Percentiles rank a stretch among this genome's conserved stretches.
phyloP scores from a whole-genome alignment of 352 stramenopile genomes.

The Globisporangium middletonii region DNA sequence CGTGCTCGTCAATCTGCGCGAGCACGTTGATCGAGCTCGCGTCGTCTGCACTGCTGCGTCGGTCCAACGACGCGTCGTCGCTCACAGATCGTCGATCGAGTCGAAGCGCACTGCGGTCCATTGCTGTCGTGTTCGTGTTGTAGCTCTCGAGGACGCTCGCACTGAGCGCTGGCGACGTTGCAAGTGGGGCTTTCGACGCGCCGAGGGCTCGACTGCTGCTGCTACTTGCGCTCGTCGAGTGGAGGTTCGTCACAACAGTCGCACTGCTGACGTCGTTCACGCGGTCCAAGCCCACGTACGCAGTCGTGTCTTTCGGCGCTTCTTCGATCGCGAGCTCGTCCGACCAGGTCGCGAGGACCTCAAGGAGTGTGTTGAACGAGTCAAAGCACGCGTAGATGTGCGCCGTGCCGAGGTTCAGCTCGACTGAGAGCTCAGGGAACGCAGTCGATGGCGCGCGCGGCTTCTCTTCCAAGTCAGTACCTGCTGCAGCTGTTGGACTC shows the following conservation, averaged over 20 bases:
- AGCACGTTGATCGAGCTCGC: slow-evolving; percentile 40
- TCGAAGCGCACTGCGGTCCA: not conserved
- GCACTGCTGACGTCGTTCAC: slow-evolving; percentile 47
- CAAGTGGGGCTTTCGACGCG: slow-evolving; percentile 6
- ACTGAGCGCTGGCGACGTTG: not conserved
- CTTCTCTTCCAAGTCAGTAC: slow-evolving; percentile 24
- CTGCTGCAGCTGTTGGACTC: slow-evolving; percentile 8
- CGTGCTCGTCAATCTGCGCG: slow-evolving; percentile 75
- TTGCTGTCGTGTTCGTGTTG: not conserved
- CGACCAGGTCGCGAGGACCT: slow-evolving; percentile 60
- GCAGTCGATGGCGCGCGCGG: slow-evolving; percentile 17
- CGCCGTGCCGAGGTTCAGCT: slow-evolving; percentile 76
- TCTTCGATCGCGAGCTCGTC: slow-evolving; percentile 65
- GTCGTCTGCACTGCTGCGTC: slow-evolving; percentile 2
- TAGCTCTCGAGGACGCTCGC: not conserved
- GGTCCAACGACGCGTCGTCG: slow-evolving; percentile 11
- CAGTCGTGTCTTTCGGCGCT: slow-evolving; percentile 61
- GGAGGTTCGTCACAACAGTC: slow-evolving; percentile 73
- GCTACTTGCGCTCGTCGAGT: slow-evolving; percentile 14
- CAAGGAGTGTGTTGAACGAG: slow-evolving; percentile 83
- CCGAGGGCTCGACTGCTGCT: slow-evolving; percentile 21
- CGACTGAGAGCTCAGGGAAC: slow-evolving; percentile 70
- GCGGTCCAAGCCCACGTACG: slow-evolving; percentile 71
- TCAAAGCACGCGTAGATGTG: slow-evolving; percentile 89
- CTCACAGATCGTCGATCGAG: slow-evolving; percentile 11